Evolutionary conservation across 1,139 yeast genomes (phyloP).

Genomic region (Spencermartinsiella ligniputridi): DNA sequence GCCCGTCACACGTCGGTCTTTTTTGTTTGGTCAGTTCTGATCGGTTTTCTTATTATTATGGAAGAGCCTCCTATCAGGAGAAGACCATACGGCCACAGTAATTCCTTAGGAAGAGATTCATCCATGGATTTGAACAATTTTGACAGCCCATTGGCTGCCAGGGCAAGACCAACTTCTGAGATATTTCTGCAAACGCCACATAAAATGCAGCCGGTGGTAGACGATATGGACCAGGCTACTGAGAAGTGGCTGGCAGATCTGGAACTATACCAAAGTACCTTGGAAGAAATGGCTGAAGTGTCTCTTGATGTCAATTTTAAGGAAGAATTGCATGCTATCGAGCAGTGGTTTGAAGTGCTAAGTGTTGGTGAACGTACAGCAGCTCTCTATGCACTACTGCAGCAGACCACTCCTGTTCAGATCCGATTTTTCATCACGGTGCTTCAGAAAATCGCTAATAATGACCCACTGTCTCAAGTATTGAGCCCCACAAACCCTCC

Average conservation of each 20-base stretch:
- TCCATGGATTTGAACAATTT: conserved; percentile 8
- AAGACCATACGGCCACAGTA: not conserved
- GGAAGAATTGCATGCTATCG: conserved; percentile 30
- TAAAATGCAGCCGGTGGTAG: conserved; percentile 8
- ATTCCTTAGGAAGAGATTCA: not conserved
- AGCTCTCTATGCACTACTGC: conserved; percentile 36
- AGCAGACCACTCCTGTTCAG: conserved; percentile 37
- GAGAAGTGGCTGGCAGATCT: conserved; percentile 35
- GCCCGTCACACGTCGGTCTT: no score
- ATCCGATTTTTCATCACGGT: conserved; percentile 36
- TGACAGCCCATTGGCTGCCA: conserved; percentile 23
- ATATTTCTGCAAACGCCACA: conserved; percentile 22
- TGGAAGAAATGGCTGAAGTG: conserved; percentile 36
- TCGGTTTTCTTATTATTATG: no score
- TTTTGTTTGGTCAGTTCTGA: no score
- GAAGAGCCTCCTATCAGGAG: not conserved
- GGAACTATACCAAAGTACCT: conserved; percentile 31
- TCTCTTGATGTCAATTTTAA: conserved; percentile 27
- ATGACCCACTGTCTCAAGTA: conserved; percentile 28
- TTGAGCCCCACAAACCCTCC: conserved; percentile 27
- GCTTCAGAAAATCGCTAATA: conserved; percentile 31
- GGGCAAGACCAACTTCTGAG: conserved; percentile 28
- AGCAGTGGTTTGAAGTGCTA: conserved; percentile 37
- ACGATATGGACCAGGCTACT: conserved; percentile 25
- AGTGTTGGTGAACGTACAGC: conserved; percentile 38